Evolutionary conservation across 208 protist genomes (phyloP).

Genomic region (Trypanosoma grayi): DNA sequence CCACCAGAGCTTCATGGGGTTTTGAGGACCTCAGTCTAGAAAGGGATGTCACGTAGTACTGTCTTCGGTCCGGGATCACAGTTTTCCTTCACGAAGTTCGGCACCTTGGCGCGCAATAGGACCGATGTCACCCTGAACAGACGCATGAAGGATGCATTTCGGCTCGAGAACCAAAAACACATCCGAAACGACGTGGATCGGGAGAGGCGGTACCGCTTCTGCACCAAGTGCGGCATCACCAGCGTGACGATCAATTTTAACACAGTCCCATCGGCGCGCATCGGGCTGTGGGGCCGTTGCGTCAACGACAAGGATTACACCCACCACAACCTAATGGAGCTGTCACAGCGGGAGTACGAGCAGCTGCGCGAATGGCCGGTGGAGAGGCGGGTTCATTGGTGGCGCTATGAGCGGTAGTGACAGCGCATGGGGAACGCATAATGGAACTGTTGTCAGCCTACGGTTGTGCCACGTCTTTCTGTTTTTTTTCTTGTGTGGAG

Average conservation of each 20-base stretch:
- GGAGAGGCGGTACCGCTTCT: slow-evolving; percentile 80
- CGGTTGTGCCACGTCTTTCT: no score
- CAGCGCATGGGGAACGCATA: slow-evolving; percentile 1
- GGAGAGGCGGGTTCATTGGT: slow-evolving; percentile 79
- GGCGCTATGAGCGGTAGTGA: slow-evolving; percentile 55
- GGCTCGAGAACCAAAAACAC: slow-evolving; percentile 81
- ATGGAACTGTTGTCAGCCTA: not conserved
- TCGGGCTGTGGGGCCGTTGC: slow-evolving; percentile 85
- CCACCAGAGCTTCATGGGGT: no score
- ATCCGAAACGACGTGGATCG: slow-evolving; percentile 66
- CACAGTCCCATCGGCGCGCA: slow-evolving; percentile 70
- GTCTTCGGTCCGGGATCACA: slow-evolving; percentile 81
- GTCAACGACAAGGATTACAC: slow-evolving; percentile 82
- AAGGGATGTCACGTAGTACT: slow-evolving; percentile 71
- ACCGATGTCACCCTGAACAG: slow-evolving; percentile 33
- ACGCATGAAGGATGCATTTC: slow-evolving; percentile 76
- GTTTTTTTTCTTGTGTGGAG: no score
- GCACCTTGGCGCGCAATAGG: slow-evolving; percentile 42
- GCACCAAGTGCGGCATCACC: slow-evolving; percentile 80
- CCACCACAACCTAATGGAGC: slow-evolving; percentile 70
- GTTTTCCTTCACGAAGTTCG: slow-evolving; percentile 87
- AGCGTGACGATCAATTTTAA: slow-evolving; percentile 87
- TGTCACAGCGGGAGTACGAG: slow-evolving; percentile 77
- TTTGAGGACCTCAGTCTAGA: no score
- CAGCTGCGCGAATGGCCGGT: slow-evolving; percentile 63